phyloP scores from a whole-genome alignment of 345 rosid genomes.

The Kandelia obovata region DNA sequence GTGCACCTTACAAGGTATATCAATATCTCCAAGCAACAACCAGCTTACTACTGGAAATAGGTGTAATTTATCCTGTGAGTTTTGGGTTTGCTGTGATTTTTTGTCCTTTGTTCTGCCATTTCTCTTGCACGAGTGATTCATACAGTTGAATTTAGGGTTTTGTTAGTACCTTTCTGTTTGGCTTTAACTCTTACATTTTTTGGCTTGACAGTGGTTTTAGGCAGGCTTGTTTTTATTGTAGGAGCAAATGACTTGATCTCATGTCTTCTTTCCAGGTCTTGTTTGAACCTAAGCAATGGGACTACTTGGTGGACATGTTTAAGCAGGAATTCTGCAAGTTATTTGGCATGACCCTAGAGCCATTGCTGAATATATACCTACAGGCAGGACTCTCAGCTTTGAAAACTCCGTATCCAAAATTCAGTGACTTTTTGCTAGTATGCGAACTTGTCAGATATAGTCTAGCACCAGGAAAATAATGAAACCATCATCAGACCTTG shows the following conservation, averaged over 20 bases:
- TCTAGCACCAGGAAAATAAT: too few species aligned
- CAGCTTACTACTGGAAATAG: not conserved
- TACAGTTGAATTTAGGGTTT: not conserved
- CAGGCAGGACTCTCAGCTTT: constrained; percentile 96
- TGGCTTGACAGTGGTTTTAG: not conserved
- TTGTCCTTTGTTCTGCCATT: too few species aligned
- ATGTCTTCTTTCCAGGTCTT: constrained; percentile 50
- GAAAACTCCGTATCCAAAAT: constrained; percentile 87
- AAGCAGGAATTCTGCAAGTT: constrained; percentile 89
- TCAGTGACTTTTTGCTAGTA: constrained; percentile 4
- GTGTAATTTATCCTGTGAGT: not conserved
- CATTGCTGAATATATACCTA: constrained; percentile 79
- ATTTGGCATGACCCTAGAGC: constrained; percentile 95
- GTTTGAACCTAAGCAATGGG: constrained; percentile 93
- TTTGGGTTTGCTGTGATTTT: not conserved
- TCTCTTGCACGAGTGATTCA: not conserved
- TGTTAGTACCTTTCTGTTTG: not conserved
- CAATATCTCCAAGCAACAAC: not conserved
- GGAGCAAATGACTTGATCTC: constrained; percentile 2
- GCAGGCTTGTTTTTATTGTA: not conserved
- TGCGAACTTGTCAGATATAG: too few species aligned
- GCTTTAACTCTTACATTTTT: not conserved
- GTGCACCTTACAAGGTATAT: constrained; percentile 75
- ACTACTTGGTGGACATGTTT: constrained; percentile 77
- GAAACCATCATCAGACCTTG: too few species aligned